A percentile compares a stretch with the other conserved stretches of the same genome.
Conservation (phyloP, 352 stramenopile species). For the Aphanomyces cochlioides region DNA sequence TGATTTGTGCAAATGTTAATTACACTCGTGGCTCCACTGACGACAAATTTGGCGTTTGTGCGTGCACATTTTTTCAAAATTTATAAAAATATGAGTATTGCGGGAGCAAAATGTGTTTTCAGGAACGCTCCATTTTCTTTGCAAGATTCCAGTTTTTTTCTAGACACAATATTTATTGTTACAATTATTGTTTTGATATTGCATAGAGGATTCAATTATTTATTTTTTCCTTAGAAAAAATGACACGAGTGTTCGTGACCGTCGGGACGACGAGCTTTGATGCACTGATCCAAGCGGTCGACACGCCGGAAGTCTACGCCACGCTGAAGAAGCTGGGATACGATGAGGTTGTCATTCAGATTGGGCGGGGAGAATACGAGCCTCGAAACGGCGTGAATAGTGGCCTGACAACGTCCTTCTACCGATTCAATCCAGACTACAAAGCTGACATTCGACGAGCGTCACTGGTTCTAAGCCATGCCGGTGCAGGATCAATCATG, state of each 20-base stretch:
- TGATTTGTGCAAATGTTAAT: no score
- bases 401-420: constrained; percentile 42
- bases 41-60: no score
- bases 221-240: not conserved
- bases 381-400: constrained; percentile 39
- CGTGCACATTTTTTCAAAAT: no score
- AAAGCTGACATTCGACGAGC: constrained; percentile 85
- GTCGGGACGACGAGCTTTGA: constrained; percentile 95
- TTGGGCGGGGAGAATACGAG: constrained; percentile 64
- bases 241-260: constrained; percentile 79
- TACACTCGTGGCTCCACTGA: no score
- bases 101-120: no score
- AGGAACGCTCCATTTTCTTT: no score
- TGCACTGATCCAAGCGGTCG: constrained; percentile 70
- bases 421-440: constrained; percentile 90
- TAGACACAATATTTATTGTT: no score
- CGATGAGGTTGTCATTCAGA: constrained; percentile 68
- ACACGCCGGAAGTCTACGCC: constrained; percentile 53
- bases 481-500: constrained; percentile 92
- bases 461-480: constrained; percentile 94
- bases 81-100: no score
- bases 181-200: no score
- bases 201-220: no score
- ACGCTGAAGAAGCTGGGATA: constrained; percentile 55
- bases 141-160: no score